Evolutionary conservation across 2,329 filamentous ascomycete genomes (phyloP).

Genomic region (Rutstroemia sp.): DNA sequence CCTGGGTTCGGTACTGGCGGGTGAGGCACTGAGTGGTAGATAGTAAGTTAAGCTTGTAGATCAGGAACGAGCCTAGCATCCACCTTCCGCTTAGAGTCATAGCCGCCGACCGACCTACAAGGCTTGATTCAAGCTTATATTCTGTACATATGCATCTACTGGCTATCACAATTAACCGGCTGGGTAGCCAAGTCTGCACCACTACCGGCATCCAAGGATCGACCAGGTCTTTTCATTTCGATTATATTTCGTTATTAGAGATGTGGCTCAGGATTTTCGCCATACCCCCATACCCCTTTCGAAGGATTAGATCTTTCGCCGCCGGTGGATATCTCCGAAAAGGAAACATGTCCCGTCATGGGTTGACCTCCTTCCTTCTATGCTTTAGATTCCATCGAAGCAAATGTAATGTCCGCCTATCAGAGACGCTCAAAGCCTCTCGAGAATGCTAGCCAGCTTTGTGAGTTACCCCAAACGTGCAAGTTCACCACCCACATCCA

Average conservation of each 20-base stretch:
- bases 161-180: background rate
- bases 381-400: background rate
- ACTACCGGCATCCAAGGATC: background rate
- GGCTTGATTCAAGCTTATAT: constrained; percentile 8
- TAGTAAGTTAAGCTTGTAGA: background rate
- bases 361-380: background rate
- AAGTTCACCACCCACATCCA: no score
- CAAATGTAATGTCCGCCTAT: background rate
- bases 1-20: no score
- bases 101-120: constrained; percentile 1
- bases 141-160: background rate
- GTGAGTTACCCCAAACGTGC: no score
- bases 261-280: no score
- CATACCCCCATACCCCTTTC: background rate
- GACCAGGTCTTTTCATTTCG: background rate
- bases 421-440: background rate
- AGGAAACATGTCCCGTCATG: background rate
- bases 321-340: background rate
- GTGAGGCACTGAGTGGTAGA: no score
- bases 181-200: background rate
- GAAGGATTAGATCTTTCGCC: background rate
- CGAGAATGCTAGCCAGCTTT: background rate
- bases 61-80: no score
- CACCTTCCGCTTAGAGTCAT: constrained; percentile 8
- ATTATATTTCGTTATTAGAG: no score